phyloP scores from a whole-genome alignment of 768 basidiomycete genomes.

The Mycena leptocephala region DNA sequence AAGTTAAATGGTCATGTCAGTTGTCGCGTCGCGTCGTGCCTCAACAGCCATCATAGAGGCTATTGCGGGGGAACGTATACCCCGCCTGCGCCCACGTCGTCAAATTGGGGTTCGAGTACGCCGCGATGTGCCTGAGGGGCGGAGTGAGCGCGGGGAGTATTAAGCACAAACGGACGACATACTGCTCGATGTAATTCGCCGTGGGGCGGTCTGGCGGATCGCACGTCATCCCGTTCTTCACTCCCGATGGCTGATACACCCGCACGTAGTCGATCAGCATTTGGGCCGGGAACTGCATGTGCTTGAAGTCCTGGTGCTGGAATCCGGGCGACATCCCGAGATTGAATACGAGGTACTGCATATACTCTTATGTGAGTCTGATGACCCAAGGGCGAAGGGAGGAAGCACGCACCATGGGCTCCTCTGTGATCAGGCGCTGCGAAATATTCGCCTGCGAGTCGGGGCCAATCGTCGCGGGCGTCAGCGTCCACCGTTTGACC shows the following conservation, averaged over 20 bases:
- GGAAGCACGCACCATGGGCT: constrained; percentile 85
- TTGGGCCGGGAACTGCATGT: constrained; percentile 83
- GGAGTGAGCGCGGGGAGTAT: constrained; percentile 10
- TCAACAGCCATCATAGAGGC: constrained; percentile 36
- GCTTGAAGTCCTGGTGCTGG: constrained; percentile 79
- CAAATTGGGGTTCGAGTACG: constrained; percentile 87
- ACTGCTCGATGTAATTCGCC: constrained; percentile 79
- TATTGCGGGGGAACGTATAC: constrained; percentile 75
- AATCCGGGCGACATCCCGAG: constrained; percentile 86
- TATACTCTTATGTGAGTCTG: constrained; percentile 17
- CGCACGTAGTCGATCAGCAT: constrained; percentile 95
- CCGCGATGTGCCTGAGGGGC: constrained; percentile 40
- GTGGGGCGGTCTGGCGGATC: constrained; percentile 88
- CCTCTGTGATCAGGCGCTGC: constrained; percentile 64
- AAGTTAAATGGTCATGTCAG: constrained; percentile 2
- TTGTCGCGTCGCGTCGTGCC: background rate
- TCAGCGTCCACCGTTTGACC: constrained; percentile 72
- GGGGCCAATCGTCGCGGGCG: constrained; percentile 68
- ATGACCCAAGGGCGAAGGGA: background rate
- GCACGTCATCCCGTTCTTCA: constrained; percentile 83
- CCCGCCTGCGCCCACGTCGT: constrained; percentile 90
- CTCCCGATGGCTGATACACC: constrained; percentile 85
- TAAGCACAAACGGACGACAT: background rate
- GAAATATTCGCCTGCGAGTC: constrained; percentile 63
- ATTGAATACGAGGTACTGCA: constrained; percentile 88